Percentiles rank a stretch among this genome's conserved stretches.
Conservation (phyloP, 176 grass and related monocot species). For the Coix lacrymajobi region DNA sequence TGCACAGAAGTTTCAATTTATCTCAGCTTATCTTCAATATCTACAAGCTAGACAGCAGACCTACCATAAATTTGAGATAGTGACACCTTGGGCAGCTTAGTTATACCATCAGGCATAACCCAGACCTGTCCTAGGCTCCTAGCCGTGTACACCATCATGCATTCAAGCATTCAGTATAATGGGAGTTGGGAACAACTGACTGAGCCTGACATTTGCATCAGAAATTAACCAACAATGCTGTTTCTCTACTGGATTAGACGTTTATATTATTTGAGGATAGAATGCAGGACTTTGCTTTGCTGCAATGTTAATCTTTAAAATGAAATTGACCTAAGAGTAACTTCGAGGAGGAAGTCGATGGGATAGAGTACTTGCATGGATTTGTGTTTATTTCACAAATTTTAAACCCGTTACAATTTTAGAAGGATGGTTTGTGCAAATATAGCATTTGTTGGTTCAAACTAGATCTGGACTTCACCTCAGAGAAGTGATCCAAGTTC, state of each 20-base stretch:
- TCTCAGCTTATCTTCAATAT: no score
- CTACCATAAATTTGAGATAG: no score
- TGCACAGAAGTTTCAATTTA: no score
- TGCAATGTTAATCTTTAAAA: background rate
- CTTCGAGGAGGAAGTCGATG: background rate
- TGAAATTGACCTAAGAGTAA: background rate
- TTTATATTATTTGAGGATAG: background rate
- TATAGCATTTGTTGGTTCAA: conserved; percentile 4
- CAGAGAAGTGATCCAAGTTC: conserved; percentile 32
- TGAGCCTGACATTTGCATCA: background rate
- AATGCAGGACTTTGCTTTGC: background rate
- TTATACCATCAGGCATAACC: no score
- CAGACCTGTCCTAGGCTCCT: no score
- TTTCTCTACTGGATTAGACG: background rate
- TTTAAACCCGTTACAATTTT: conserved; percentile 11
- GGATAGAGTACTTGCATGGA: background rate
- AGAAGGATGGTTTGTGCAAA: conserved; percentile 16
- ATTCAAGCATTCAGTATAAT: background rate
- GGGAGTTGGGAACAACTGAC: background rate
- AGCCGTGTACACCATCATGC: no score
- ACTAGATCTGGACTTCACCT: conserved; percentile 30
- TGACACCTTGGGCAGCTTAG: no score
- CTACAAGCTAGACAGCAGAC: no score
- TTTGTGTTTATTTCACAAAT: conserved; percentile 9
- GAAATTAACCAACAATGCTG: background rate